Base-by-base conservation (phyloP, 2,329 filamentous ascomycete species). In the Epichloe uncinata region DNA sequence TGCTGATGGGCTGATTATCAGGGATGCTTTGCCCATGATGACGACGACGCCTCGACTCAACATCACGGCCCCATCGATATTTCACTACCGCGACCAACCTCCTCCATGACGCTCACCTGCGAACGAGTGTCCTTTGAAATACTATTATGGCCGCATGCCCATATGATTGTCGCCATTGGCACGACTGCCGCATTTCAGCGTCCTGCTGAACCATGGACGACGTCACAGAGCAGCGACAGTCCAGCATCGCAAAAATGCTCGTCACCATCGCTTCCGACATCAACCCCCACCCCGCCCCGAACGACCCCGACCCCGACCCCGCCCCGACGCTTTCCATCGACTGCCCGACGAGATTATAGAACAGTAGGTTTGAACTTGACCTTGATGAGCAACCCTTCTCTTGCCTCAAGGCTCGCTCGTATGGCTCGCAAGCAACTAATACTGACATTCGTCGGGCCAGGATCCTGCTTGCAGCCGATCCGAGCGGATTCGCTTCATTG, bases 321-420 rank as follows among this genome's bases (percentile, higher is more conserved):
- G 16, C 70, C 20, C 26, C 38, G 46, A 43, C 3, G 53, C 73
- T 35, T 79, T 84, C 56, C 70, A 75, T 36, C 71, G 69, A 43
- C 69, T 85, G 11, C 82, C 82, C 5, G 78, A 82, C 63, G 81
- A 85, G 63, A 85, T 85, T 52, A 83, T 85, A 57, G 69, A 83
- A 60, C 79, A 84, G 82, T 85, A 67, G 64, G 77, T 16, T 12
- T 13, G n/a, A 30, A 30, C 26, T 38, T n/a, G 15, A 3, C 15
- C 9, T 3, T 18, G 26, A 45, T 20, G 42, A 30, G 15, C 30
- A 15, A 42, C n/a, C 12, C 5, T 13, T 13, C 12, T 11, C 6
- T 18, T 26, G 20, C 18, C n/a, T 45, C 43, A 6, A 38, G 22
- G 35, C 44, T 46, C 18, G 35, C 35, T 30, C 18, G 35, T 42